Conservation (phyloP, 208 protist genomes). For the Leishmania amazonensis region DNA sequence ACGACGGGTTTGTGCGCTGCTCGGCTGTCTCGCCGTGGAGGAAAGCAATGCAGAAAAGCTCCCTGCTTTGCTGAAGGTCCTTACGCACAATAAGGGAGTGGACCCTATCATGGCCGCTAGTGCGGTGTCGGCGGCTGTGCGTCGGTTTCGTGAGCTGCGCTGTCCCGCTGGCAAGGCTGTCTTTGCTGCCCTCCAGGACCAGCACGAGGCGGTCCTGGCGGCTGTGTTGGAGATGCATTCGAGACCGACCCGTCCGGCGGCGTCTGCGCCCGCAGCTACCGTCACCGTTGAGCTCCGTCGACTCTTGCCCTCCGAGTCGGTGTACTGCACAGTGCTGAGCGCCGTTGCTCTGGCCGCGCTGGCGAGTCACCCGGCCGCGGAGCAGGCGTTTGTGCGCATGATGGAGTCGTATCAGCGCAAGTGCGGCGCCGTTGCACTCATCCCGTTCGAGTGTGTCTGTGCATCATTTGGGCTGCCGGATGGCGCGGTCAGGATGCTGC, state of each 20-base stretch:
- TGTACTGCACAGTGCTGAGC: constrained; percentile 74
- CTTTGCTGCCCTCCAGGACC: neutral
- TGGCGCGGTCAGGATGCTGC: constrained; percentile 31
- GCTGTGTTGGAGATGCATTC: neutral
- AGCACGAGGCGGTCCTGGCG: neutral
- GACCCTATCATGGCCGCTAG: neutral
- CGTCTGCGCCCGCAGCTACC: neutral
- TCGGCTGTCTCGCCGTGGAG: constrained; percentile 22
- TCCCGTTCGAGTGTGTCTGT: constrained; percentile 56
- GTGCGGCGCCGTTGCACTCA: constrained; percentile 51
- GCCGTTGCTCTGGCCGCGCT: constrained; percentile 43
- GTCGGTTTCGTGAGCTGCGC: constrained; percentile 18
- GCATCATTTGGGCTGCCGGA: constrained; percentile 21
- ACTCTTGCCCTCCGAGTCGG: constrained; percentile 22
- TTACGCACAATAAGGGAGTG: constrained; percentile 12
- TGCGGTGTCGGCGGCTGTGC: constrained; percentile 18
- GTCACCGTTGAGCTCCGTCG: constrained; percentile 22
- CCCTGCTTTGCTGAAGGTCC: constrained; percentile 11
- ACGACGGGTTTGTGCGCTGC: constrained; percentile 10
- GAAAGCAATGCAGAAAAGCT: constrained; percentile 13
- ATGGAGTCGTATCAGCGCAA: constrained; percentile 73
- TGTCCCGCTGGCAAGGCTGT: neutral
- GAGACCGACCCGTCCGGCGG: neutral
- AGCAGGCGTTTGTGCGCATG: constrained; percentile 75
- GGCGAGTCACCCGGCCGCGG: constrained; percentile 26